Percentiles rank a stretch among this genome's conserved stretches.
Evolutionary conservation across 192 early-diverging fungal genomes (phyloP).

Genomic region (Chytriomyces sp.): DNA sequence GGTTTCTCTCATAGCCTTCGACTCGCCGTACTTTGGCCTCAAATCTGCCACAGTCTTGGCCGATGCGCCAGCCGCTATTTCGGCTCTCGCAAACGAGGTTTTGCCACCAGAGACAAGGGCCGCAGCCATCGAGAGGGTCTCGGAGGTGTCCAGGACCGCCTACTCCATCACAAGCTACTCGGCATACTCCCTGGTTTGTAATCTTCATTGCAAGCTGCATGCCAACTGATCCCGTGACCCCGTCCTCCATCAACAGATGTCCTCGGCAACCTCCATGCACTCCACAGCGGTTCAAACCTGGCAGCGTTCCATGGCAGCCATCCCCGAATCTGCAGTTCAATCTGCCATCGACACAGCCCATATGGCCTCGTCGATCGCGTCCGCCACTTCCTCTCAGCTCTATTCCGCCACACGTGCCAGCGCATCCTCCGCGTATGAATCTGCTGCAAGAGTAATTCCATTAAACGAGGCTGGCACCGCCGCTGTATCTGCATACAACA

Average conservation of each 20-base stretch:
- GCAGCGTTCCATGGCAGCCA: not conserved
- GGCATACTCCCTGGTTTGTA: not conserved
- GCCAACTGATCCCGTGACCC: not conserved
- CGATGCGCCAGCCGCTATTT: constrained; percentile 45
- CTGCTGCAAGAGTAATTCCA: constrained; percentile 3
- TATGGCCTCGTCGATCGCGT: not conserved
- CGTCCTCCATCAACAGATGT: too few relatives aligned
- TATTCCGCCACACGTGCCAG: not conserved
- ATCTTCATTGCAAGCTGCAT: not conserved
- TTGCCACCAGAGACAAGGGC: constrained; percentile 19
- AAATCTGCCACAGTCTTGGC: constrained; percentile 41
- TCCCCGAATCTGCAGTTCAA: not conserved
- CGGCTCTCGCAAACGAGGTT: constrained; percentile 24
- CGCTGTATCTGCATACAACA: not conserved
- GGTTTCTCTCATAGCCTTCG: constrained; percentile 44
- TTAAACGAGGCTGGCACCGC: not conserved
- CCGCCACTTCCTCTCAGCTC: not conserved
- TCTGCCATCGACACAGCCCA: not conserved
- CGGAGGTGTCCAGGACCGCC: constrained; percentile 11
- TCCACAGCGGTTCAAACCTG: too few relatives aligned
- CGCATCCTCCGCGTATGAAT: not conserved
- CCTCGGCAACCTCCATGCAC: too few relatives aligned
- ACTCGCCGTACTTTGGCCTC: constrained; percentile 56
- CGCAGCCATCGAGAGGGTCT: constrained; percentile 8
- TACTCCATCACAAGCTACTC: not conserved